Percentiles rank a stretch among this genome's conserved stretches.
These are phyloP conservation scores for Plasmodium chabaudi DNA, from an alignment of 169 alveolate genomes.

Conservation along the genomic window DNA sequence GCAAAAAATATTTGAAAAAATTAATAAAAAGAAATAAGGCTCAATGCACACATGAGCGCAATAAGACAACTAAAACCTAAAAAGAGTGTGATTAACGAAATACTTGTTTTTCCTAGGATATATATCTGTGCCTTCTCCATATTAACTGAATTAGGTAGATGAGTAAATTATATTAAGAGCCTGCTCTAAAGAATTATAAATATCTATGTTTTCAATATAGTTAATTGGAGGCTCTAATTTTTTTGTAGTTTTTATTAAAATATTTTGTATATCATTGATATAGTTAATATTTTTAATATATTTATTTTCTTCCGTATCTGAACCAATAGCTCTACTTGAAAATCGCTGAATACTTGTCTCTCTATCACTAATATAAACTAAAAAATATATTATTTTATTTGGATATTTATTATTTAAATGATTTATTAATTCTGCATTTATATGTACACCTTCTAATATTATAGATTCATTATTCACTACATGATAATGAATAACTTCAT, in stretches of 20 bases:
- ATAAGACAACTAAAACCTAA: neutral
- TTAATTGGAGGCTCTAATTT: slow-evolving; percentile 28
- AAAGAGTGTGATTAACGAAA: neutral
- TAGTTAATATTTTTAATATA: slow-evolving; percentile 70
- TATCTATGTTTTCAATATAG: slow-evolving; percentile 71
- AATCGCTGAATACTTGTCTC: slow-evolving; percentile 72
- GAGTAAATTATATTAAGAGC: slow-evolving; percentile 31
- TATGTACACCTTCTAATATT: slow-evolving; percentile 72
- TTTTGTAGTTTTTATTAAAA: slow-evolving; percentile 33
- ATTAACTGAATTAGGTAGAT: neutral
- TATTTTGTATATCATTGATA: slow-evolving; percentile 55
- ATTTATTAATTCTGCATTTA: slow-evolving; percentile 27
- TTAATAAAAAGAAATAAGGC: neutral
- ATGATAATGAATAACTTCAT: slow-evolving; percentile 52
- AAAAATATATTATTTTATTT: slow-evolving; percentile 54
- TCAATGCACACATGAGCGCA: neutral
- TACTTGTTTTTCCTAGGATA: no score
- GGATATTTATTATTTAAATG: slow-evolving; percentile 53
- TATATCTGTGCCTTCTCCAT: no score
- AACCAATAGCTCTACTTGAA: slow-evolving; percentile 32
- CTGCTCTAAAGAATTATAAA: slow-evolving; percentile 48
- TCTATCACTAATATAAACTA: slow-evolving; percentile 61
- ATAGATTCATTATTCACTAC: slow-evolving; percentile 46
- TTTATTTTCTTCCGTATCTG: slow-evolving; percentile 44
- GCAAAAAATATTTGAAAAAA: neutral